Evolutionary conservation across 345 rosid species (phyloP), one percentile per base, ranked within the genome.

Genomic region (Arabidopsis suecica): DNA sequence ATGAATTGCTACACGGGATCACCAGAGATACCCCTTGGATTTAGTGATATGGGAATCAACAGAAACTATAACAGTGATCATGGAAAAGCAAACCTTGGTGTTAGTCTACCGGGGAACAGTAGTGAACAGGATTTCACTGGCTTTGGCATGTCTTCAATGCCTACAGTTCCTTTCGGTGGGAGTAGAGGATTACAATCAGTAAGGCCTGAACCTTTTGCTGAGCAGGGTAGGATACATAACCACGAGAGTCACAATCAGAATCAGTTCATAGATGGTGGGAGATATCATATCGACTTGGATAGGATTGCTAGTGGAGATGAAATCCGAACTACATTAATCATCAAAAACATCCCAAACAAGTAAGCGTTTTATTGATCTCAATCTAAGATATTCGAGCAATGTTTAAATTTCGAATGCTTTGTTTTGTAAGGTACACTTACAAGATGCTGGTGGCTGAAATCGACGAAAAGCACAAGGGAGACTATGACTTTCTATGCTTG

Each of bases 301-400:
- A 90, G 80, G 80, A 90, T 93, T 16, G 82, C 82, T 64, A 81
- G 41, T 34, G 89, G 93, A 25, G 93, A 86, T 78, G 93, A 94
- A 83, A 78, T 76, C 28, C 83, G 98, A 76, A 94, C 97, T 40
- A 94, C 97, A 33, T 81, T 94, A 73, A 88, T 95, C 93, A 92
- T 95, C 20, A 95, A 92, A 75, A 92, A 95, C 80, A 92, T 95
- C 75, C 97, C 99, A 49, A 92, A 95, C 79, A 95, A 92, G 99
- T 95, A 88, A 77, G 89, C 44, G 4, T 49, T 45, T 41, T 62
- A 20, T 48, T 38, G 71, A 61, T 48, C 45, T 30, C 40, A 44
- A 13, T 45, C 14, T 54, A 45, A 30, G 14, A 51, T 55, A 6
- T 55, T 55, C 45, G 11, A 2, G 36, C 14, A 28, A 73, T 40